Percentiles rank a stretch among this genome's conserved stretches.
Conservation (phyloP, 2,329 filamentous ascomycete genomes). For the Geoglossum cookeanum region DNA sequence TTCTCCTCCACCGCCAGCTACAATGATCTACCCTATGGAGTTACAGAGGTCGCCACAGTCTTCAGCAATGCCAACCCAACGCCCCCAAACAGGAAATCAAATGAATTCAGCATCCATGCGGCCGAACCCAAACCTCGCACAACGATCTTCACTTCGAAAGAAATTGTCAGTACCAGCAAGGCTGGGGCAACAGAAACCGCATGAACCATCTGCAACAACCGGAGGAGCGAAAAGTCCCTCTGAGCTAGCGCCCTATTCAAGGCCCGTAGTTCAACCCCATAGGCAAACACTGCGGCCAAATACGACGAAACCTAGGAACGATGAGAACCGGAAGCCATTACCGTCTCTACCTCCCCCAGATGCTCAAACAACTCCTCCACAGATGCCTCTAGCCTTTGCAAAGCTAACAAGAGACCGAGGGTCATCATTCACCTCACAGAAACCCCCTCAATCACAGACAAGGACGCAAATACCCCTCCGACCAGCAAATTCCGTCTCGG, state of each 20-base stretch:
- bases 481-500: conserved; percentile 1
- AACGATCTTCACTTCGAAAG: background rate
- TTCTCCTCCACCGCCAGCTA: background rate
- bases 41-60: background rate
- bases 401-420: background rate
- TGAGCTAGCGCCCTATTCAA: background rate
- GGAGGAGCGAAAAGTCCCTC: background rate
- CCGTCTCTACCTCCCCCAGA: background rate
- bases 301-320: background rate
- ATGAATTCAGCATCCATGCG: background rate
- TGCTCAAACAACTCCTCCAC: background rate
- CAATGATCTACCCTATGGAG: background rate
- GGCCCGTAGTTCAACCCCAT: background rate
- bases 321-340: background rate
- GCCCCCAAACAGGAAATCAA: background rate
- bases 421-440: background rate
- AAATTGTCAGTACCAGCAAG: background rate
- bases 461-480: background rate
- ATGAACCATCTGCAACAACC: background rate
- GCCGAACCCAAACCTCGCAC: background rate
- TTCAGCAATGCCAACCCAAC: background rate
- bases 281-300: background rate
- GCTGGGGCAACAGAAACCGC: background rate
- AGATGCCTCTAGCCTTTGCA: background rate
- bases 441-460: background rate